Evolutionary conservation across 2,329 filamentous ascomycete genomes (phyloP), one percentile per base, ranked within the genome.

Genomic region (Calonectria montana): DNA sequence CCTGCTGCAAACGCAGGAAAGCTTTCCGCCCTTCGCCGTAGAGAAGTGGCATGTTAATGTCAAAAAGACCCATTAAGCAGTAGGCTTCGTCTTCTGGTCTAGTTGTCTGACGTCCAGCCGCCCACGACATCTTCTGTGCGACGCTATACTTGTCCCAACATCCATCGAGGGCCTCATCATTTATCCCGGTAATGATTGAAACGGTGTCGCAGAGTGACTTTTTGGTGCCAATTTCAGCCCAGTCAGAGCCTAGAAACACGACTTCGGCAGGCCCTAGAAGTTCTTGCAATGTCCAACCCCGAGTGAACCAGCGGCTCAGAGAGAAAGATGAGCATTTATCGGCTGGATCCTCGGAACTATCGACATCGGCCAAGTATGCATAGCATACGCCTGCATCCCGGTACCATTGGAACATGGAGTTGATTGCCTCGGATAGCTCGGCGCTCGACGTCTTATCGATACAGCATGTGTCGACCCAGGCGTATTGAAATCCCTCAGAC

Each of bases 1-100:
- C 59, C 23, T 65, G 39, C 48, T 71, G 69, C 2, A 71, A 21
- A 6, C 65, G 53, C 9, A 59, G 21, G 48, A 71, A 71, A 4
- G 69, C 59, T 2, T 64, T 57, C 1, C 31, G 48, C 4, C 65
- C 62, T 23, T 71, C 69, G 3, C 69, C 69, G 9, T 71, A 71
- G 41, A 71, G 43, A 35, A 71, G 35, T 1, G 69, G 69, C 69
- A 71, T 65, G 23, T 59, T 69, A 6, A 71, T 63, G 41, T 65
- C 55, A 6, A 71, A 71, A 4, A 71, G 45, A 2, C 69, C 69
- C 48, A 71, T 45, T 6, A 71, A 15, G 21, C 69, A 69, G 27
- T 71, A 69, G 3, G 69, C 59, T 2, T 37, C 27, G 7, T 71
- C 69, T 16, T 72, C 70, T 7, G 25, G 27, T n/a, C 66, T 64